These are phyloP conservation scores for Sporothrix brunneoviolacea DNA, from an alignment of 2,329 filamentous ascomycete genomes.

Conservation along the genomic window DNA sequence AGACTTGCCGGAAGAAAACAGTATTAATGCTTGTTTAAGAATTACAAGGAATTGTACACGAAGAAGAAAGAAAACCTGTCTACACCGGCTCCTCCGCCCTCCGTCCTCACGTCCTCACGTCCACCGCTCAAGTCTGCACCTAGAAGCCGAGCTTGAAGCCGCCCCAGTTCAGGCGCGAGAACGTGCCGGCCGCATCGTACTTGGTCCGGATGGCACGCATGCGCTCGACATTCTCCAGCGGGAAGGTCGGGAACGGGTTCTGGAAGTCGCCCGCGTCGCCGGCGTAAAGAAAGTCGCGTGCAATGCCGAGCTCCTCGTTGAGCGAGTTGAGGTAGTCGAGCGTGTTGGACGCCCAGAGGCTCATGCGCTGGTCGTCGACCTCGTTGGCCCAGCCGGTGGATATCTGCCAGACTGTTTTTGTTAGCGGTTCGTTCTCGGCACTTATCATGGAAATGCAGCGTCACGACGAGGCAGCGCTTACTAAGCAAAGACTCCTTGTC, in stretches of 20 bases:
- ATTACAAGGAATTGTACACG: too few species aligned
- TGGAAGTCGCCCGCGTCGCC: conserved; percentile 32
- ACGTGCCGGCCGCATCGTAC: conserved; percentile 16
- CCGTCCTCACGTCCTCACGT: too few species aligned
- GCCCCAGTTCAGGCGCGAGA: conserved; percentile 29
- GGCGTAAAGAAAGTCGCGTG: conserved; percentile 31
- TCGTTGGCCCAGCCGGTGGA: conserved; percentile 26
- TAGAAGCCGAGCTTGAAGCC: conserved; percentile 25
- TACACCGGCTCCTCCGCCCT: too few species aligned
- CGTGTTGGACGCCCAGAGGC: conserved; percentile 26
- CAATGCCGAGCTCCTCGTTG: conserved; percentile 26
- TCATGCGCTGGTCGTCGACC: conserved; percentile 30
- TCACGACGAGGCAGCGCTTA: too few species aligned
- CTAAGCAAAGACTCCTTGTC: conserved; percentile 10
- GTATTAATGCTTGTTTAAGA: too few species aligned
- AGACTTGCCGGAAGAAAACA: too few species aligned
- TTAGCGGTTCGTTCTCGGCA: too few species aligned
- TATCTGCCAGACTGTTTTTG: conserved; percentile 11
- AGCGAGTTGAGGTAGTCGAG: conserved; percentile 25
- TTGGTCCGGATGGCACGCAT: too few species aligned
- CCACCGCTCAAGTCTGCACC: too few species aligned
- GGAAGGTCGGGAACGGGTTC: conserved; percentile 28
- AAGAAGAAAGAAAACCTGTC: too few species aligned
- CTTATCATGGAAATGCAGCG: too few species aligned
- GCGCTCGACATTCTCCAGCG: conserved; percentile 25